These are phyloP conservation scores for Cryptococcus wingfieldii DNA, from an alignment of 1,284 basidiomycete species.

Conservation along the genomic window DNA sequence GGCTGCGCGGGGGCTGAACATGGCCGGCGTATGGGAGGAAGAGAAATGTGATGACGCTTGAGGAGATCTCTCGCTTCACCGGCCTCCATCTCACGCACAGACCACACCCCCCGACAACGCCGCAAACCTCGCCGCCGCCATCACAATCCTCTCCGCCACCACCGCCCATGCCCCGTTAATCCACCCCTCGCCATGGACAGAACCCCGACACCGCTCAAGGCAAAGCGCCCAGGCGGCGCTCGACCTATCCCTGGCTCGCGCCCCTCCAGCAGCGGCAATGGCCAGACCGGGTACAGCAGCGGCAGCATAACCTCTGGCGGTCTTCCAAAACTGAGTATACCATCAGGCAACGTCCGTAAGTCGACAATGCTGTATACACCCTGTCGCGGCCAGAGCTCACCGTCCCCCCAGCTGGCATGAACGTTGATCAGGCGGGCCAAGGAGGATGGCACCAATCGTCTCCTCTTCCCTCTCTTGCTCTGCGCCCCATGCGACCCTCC, in stretches of 20 bases:
- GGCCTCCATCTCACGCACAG: neutral
- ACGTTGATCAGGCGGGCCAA: conserved; percentile 43
- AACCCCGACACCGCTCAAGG: neutral
- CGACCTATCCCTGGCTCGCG: conserved; percentile 22
- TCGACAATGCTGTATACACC: neutral
- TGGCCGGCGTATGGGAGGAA: neutral
- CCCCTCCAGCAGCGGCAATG: conserved; percentile 1
- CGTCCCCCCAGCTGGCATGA: conserved; percentile 35
- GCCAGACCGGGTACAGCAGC: neutral
- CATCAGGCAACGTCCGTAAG: conserved; percentile 48
- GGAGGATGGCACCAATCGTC: conserved; percentile 42
- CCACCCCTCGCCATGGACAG: neutral
- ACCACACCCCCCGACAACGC: no score
- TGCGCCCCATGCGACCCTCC: conserved; percentile 18
- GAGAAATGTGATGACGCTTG: neutral
- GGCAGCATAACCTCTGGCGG: neutral
- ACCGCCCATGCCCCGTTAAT: neutral
- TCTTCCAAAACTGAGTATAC: conserved; percentile 37
- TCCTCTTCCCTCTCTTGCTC: conserved; percentile 29
- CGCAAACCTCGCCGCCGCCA: no score
- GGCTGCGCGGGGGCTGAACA: neutral
- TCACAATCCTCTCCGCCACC: no score
- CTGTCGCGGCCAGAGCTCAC: neutral
- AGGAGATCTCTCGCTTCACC: neutral
- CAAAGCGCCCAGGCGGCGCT: conserved; percentile 22